A percentile compares a stretch with the other conserved stretches of the same genome.
Conservation (phyloP, 148 eudicot species). For the Rhododendron simsii region DNA sequence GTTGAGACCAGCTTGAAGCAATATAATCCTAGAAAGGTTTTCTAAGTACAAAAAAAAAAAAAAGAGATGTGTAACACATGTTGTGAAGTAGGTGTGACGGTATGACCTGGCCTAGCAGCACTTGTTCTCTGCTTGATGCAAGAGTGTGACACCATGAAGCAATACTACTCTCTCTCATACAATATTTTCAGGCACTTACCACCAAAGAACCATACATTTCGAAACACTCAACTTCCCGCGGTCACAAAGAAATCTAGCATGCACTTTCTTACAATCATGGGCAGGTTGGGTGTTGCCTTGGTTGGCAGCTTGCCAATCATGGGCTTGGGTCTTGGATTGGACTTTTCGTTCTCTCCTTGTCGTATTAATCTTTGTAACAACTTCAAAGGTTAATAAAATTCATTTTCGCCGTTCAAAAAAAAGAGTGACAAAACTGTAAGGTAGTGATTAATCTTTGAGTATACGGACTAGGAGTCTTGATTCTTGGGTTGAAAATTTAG, state of each 20-base stretch:
- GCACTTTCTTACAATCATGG: neutral
- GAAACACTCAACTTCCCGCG: neutral
- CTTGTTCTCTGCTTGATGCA: neutral
- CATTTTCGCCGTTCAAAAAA: too few relatives aligned
- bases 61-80: neutral
- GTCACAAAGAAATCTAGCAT: neutral
- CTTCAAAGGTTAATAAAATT: too few relatives aligned
- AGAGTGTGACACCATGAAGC: neutral
- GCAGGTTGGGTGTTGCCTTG: too few relatives aligned
- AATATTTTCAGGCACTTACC: neutral
- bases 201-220: neutral
- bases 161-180: neutral
- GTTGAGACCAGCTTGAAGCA: neutral
- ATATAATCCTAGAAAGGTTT: neutral
- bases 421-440: neutral
- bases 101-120: neutral
- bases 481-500: neutral
- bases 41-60: neutral
- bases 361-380: too few relatives aligned
- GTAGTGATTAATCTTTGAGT: neutral
- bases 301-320: too few relatives aligned
- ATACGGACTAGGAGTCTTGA: neutral
- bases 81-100: neutral
- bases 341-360: too few relatives aligned
- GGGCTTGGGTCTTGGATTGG: too few relatives aligned